Conservation (phyloP, 2,329 filamentous ascomycete species). For the Lasiodiplodia theobromae region DNA sequence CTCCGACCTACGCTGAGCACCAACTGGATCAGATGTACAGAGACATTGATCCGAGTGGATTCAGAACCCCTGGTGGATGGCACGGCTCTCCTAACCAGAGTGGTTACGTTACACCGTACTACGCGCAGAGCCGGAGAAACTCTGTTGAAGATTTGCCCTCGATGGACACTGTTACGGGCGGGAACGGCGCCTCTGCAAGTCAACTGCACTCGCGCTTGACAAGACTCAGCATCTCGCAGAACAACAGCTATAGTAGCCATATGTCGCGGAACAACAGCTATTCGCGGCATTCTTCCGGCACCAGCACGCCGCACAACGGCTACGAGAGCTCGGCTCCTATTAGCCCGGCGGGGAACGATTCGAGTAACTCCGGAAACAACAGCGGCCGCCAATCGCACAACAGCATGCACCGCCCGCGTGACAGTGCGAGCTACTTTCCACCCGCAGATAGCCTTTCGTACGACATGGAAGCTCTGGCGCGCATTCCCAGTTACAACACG, state of each 20-base stretch:
- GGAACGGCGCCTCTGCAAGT: slow-evolving; percentile 60
- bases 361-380: slow-evolving; percentile 14
- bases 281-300: slow-evolving; percentile 42
- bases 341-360: slow-evolving; percentile 27
- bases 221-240: slow-evolving; percentile 54
- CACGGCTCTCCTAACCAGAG: slow-evolving; percentile 39
- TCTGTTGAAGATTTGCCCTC: slow-evolving; percentile 79
- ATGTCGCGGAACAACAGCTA: slow-evolving; percentile 25
- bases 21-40: slow-evolving; percentile 89
- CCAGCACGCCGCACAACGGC: slow-evolving; percentile 42
- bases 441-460: slow-evolving; percentile 41
- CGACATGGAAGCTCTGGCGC: slow-evolving; percentile 55
- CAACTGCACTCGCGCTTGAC: slow-evolving; percentile 73
- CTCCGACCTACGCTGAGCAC: slow-evolving; percentile 92
- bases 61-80: slow-evolving; percentile 71
- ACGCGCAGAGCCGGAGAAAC: slow-evolving; percentile 71
- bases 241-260: slow-evolving; percentile 33
- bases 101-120: slow-evolving; percentile 77
- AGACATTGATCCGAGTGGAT: slow-evolving; percentile 81
- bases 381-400: slow-evolving; percentile 35
- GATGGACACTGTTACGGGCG: slow-evolving; percentile 50
- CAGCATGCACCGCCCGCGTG: slow-evolving; percentile 21
- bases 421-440: slow-evolving; percentile 25
- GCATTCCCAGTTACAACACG: slow-evolving; percentile 60
- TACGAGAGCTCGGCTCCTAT: slow-evolving; percentile 22